Percentiles rank a stretch among this genome's conserved stretches.
These are phyloP conservation scores for Silene noctiflora DNA, from an alignment of 179 eudicot genomes.

Conservation along the genomic window DNA sequence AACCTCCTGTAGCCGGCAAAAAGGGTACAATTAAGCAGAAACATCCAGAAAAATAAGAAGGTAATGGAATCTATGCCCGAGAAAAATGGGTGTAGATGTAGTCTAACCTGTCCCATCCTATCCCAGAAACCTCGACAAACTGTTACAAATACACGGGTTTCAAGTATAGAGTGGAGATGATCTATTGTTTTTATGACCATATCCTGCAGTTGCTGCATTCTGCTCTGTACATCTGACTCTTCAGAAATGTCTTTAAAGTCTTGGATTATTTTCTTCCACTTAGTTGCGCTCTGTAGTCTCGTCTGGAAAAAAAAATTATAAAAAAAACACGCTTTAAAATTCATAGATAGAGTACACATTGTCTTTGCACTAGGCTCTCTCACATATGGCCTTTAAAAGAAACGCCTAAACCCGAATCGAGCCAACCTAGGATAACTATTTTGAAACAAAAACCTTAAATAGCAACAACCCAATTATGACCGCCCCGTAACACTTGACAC, in stretches of 20 bases:
- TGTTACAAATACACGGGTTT: constrained; percentile 51
- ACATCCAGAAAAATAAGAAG: background rate
- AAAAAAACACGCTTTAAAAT: background rate
- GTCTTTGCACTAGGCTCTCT: background rate
- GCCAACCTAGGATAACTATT: background rate
- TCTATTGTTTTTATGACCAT: constrained; percentile 51
- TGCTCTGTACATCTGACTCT: constrained; percentile 60
- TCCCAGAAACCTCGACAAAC: constrained; percentile 79
- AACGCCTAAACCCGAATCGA: background rate
- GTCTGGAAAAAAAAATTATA: constrained; percentile 37
- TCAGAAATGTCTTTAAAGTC: constrained; percentile 59
- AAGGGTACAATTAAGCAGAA: constrained; percentile 13
- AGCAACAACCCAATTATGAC: background rate
- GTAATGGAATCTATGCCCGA: background rate
- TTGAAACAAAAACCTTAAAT: background rate
- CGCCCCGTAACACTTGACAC: background rate
- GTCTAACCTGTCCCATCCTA: constrained; percentile 66
- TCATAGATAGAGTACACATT: background rate
- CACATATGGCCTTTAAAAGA: background rate
- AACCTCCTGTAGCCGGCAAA: constrained; percentile 37
- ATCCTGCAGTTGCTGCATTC: constrained; percentile 68
- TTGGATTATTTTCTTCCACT: constrained; percentile 72
- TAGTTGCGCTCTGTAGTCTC: constrained; percentile 53
- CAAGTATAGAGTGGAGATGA: constrained; percentile 62
- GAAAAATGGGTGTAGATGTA: background rate